Evolutionary conservation across 176 grass and related monocot genomes (phyloP), one percentile per base, ranked within the genome.

Genomic region (Paspalum notatum): DNA sequence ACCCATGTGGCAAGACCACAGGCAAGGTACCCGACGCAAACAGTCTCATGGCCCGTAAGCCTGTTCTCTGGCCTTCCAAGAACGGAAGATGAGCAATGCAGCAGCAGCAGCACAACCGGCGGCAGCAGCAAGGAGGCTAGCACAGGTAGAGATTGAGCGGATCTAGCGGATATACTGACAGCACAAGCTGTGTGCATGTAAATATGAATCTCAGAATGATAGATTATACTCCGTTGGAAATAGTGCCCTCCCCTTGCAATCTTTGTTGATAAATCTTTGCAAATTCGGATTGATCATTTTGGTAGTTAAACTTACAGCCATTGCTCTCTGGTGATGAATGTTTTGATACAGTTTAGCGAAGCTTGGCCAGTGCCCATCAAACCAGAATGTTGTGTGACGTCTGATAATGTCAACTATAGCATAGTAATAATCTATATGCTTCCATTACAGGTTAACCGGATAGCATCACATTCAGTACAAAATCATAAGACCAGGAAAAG

Each of bases 71-170:
- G 81, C 16, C 85, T 87, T 22, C 87, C 86, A 22, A 82, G 85
- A 64, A 75, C 79, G 54, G 83, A 89, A 85, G 90, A 93, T 37
- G 88, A 93, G 56, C 85, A 86, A 63, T 82, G 78, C 62, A 88
- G 80, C 69, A 85, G 80, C 69, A 85, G 85, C 41, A 77, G 81
- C 71, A 82, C 82, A 59, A 81, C 59, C 7, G 12, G 52, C 7
- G 12, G 52, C 59, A 85, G 59, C 56, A 82, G 60, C 53, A 85
- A 67, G 61, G 73, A 74, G 62, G 72, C 9, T 25, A 82, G 78
- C 70, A 75, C 76, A 47, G 76, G 54, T 80, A 80, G 69, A 49
- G 78, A 53, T 12, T 86, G 59, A 90, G 43, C 82, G 63, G 72
- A 76, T 72, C 9, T 85, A 58, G 56, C 10, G 71, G n/a, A 48